Evolutionary conservation across 345 rosid species (phyloP).

Genomic region (Citrus glauca): DNA sequence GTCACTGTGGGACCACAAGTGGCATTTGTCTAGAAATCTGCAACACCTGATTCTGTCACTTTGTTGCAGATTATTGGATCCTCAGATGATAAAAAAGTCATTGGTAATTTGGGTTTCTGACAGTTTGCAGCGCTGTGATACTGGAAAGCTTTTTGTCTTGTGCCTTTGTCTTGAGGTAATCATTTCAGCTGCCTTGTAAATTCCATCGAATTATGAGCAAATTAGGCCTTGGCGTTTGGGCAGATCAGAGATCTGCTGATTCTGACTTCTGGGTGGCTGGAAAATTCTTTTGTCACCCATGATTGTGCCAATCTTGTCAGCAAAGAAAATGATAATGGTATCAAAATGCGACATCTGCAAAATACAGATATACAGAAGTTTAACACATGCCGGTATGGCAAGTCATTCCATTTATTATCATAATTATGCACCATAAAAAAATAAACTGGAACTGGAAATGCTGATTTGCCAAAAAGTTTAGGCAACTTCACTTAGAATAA

Average conservation of each 20-base stretch:
- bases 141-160: conserved; percentile 19
- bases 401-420: neutral
- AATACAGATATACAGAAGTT: neutral
- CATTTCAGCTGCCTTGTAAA: conserved; percentile 16
- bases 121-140: conserved; percentile 11
- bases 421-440: neutral
- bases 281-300: conserved; percentile 3
- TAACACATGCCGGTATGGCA: neutral
- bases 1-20: conserved; percentile 19
- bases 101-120: conserved; percentile 16
- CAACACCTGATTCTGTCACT: conserved; percentile 25
- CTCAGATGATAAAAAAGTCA: conserved; percentile 12
- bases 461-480: neutral
- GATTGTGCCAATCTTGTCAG: conserved; percentile 2
- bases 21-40: conserved; percentile 23
- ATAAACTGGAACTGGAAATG: neutral
- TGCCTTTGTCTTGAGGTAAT: conserved; percentile 22
- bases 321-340: neutral
- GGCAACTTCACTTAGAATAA: neutral
- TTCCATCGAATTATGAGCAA: conserved; percentile 8
- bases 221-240: conserved; percentile 4
- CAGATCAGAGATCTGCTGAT: neutral
- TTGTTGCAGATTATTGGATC: conserved; percentile 29
- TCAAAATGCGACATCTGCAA: neutral
- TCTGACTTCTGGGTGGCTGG: conserved; percentile 1